These are phyloP conservation scores for Strobilomyces echinocephalus DNA, from an alignment of 768 basidiomycete genomes.

Conservation along the genomic window DNA sequence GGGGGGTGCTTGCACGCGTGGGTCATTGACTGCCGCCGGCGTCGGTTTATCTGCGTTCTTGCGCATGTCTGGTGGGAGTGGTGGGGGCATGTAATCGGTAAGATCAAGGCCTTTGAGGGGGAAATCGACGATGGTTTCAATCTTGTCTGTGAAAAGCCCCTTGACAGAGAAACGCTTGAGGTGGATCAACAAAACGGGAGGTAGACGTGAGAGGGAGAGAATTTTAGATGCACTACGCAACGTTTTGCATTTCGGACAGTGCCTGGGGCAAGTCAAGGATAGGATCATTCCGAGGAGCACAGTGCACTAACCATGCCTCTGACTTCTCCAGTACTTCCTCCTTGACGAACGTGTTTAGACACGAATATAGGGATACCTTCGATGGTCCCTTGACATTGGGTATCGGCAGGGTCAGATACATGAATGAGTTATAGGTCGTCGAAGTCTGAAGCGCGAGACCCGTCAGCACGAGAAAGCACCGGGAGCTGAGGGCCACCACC, in stretches of 20 bases:
- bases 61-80: conserved; percentile 61
- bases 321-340: conserved; percentile 88
- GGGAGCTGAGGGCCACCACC: neutral
- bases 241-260: conserved; percentile 90
- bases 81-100: conserved; percentile 82
- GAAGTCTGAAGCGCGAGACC: conserved; percentile 61
- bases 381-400: conserved; percentile 54
- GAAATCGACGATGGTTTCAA: conserved; percentile 93
- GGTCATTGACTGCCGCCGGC: conserved; percentile 50
- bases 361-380: conserved; percentile 69
- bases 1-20: conserved; percentile 77
- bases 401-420: conserved; percentile 89
- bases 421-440: conserved; percentile 95
- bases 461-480: conserved; percentile 11
- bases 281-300: neutral
- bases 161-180: conserved; percentile 90
- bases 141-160: conserved; percentile 91
- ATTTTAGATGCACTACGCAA: conserved; percentile 83
- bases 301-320: conserved; percentile 76
- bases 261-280: conserved; percentile 46
- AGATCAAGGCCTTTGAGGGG: conserved; percentile 60
- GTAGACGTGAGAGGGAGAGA: conserved; percentile 86
- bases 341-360: conserved; percentile 87
- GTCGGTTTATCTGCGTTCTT: conserved; percentile 42
- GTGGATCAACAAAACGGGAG: conserved; percentile 88